These are phyloP conservation scores for Candida coquimbonensis DNA, from an alignment of 805 yeast genomes.

Conservation along the genomic window DNA sequence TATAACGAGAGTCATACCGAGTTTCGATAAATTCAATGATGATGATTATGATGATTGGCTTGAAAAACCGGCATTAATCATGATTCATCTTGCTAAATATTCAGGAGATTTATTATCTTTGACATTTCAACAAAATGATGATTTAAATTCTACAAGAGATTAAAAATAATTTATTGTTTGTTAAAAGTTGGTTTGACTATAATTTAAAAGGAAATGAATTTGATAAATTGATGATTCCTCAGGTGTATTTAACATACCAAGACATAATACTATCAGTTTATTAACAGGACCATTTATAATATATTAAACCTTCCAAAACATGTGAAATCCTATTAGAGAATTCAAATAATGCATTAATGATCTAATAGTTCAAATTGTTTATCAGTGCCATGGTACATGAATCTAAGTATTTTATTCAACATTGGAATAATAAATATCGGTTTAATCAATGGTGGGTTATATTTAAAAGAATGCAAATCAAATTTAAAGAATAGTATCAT, in stretches of 20 bases:
- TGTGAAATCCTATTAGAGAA: conserved; percentile 24
- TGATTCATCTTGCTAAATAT: conserved; percentile 36
- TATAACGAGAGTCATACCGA: conserved; percentile 20
- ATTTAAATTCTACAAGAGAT: conserved; percentile 15
- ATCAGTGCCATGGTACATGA: conserved; percentile 47
- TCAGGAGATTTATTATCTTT: conserved; percentile 30
- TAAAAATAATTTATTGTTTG: conserved; percentile 10
- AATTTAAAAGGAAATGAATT: conserved; percentile 5
- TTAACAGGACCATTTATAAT: conserved; percentile 12
- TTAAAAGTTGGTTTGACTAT: conserved; percentile 12
- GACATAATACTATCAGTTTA: conserved; percentile 14
- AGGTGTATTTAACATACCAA: conserved; percentile 17
- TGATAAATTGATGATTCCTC: conserved; percentile 14
- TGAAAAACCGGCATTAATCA: conserved; percentile 37
- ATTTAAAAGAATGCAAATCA: conserved; percentile 4
- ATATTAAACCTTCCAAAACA: conserved; percentile 7
- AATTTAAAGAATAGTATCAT: conserved; percentile 14
- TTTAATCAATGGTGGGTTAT: conserved; percentile 37
- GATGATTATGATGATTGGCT: conserved; percentile 35
- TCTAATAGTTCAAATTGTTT: conserved; percentile 23
- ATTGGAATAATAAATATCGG: conserved; percentile 36
- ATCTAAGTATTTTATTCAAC: conserved; percentile 36
- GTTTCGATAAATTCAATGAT: conserved; percentile 18
- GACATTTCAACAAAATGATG: conserved; percentile 7
- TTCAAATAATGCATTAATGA: conserved; percentile 26